Conservation (phyloP, 2,329 filamentous ascomycete genomes). For the Didymella glomerata region DNA sequence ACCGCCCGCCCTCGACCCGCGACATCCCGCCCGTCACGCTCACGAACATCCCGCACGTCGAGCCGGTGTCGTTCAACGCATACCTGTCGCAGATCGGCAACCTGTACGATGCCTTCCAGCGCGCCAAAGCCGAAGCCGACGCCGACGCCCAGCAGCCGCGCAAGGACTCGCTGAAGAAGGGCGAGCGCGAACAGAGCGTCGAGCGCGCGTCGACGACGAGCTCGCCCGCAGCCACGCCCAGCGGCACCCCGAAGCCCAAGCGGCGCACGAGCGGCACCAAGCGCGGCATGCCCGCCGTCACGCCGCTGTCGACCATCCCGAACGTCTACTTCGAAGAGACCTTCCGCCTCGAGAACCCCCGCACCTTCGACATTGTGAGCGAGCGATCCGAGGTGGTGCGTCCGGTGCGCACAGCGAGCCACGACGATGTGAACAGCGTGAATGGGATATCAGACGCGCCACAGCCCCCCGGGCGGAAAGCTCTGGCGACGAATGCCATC, state of each 20-base stretch:
- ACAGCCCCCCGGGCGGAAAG: slow-evolving; percentile 70
- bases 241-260: slow-evolving; percentile 60
- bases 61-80: slow-evolving; percentile 78
- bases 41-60: slow-evolving; percentile 85
- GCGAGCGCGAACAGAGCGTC: slow-evolving; percentile 60
- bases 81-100: slow-evolving; percentile 87
- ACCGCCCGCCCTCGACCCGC: slow-evolving; percentile 82
- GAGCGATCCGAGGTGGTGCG: slow-evolving; percentile 96
- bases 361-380: slow-evolving; percentile 95
- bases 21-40: slow-evolving; percentile 95
- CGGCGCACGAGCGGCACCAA: slow-evolving; percentile 62
- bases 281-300: slow-evolving; percentile 73
- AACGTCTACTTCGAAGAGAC: slow-evolving; percentile 93
- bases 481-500: slow-evolving; percentile 94
- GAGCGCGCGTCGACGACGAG: slow-evolving; percentile 51
- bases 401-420: slow-evolving; percentile 58
- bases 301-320: slow-evolving; percentile 91
- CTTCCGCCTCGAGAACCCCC: slow-evolving; percentile 93
- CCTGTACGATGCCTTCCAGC: slow-evolving; percentile 87
- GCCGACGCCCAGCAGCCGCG: slow-evolving; percentile 51
- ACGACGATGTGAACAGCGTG: slow-evolving; percentile 62
- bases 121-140: slow-evolving; percentile 76
- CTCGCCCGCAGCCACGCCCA: slow-evolving; percentile 53
- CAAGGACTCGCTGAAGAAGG: slow-evolving; percentile 57
- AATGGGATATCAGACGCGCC: slow-evolving; percentile 69